Conservation (phyloP, 2,329 filamentous ascomycete genomes). For the Nothomitra cinnamomea region DNA sequence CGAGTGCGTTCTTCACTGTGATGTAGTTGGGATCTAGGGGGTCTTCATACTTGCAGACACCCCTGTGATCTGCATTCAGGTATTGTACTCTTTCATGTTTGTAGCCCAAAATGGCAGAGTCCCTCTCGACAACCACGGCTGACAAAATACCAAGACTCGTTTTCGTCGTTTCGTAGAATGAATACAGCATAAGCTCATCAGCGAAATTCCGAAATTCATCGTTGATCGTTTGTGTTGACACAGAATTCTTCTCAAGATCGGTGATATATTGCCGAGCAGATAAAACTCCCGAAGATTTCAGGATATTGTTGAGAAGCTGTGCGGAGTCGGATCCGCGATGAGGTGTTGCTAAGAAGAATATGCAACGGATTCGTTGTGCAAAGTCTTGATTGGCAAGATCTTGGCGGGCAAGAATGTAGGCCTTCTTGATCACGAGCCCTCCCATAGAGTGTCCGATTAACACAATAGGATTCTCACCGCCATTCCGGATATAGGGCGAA, state of each 20-base stretch:
- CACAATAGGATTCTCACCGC: slow-evolving; percentile 15
- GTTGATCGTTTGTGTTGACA: slow-evolving; percentile 17
- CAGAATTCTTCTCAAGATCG: slow-evolving; percentile 17
- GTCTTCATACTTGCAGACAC: slow-evolving; percentile 16
- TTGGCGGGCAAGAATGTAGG: slow-evolving; percentile 18
- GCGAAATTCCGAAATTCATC: slow-evolving; percentile 19
- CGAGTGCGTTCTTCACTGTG: slow-evolving; percentile 16
- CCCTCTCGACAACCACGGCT: slow-evolving; percentile 19
- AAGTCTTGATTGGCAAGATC: slow-evolving; percentile 12
- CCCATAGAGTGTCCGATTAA: slow-evolving; percentile 25
- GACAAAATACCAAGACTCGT: slow-evolving; percentile 14
- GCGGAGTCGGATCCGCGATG: slow-evolving; percentile 20
- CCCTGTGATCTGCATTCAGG: slow-evolving; percentile 19
- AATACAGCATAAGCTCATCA: slow-evolving; percentile 15
- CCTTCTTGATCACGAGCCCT: slow-evolving; percentile 22
- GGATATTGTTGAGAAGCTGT: slow-evolving; percentile 13
- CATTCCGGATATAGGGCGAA: slow-evolving; percentile 13
- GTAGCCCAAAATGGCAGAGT: slow-evolving; percentile 17
- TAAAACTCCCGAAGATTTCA: slow-evolving; percentile 10
- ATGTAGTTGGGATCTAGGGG: slow-evolving; percentile 15
- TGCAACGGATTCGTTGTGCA: slow-evolving; percentile 13
- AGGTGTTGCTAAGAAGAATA: slow-evolving; percentile 25
- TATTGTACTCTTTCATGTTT: slow-evolving; percentile 14
- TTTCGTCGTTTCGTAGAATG: slow-evolving; percentile 19
- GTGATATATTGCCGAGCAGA: slow-evolving; percentile 16